Evolutionary conservation across 805 yeast genomes (phyloP).

Genomic region (Spathaspora passalidarum): DNA sequence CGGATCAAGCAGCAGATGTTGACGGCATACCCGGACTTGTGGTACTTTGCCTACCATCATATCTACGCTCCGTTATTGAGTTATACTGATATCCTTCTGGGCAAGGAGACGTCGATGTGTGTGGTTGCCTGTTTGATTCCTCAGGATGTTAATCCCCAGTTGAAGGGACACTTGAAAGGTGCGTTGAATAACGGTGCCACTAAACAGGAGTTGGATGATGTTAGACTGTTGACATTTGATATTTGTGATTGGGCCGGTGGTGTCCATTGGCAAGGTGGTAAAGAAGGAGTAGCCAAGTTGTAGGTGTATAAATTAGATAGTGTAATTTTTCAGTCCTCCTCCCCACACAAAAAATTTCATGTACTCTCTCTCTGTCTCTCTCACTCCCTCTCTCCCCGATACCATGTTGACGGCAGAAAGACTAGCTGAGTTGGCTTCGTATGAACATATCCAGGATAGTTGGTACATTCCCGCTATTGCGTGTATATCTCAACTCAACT

Average conservation of each 20-base stretch:
- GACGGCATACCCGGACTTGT: slow-evolving; percentile 81
- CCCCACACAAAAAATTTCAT: too few species aligned
- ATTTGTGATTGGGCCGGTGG: slow-evolving; percentile 75
- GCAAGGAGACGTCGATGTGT: slow-evolving; percentile 72
- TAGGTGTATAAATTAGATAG: neutral
- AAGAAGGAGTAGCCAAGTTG: slow-evolving; percentile 52
- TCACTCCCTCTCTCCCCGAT: too few species aligned
- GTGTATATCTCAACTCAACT: slow-evolving; percentile 71
- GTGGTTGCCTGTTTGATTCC: slow-evolving; percentile 81
- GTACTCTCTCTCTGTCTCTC: too few species aligned
- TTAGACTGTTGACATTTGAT: slow-evolving; percentile 59
- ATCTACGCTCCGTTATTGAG: slow-evolving; percentile 80
- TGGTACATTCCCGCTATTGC: slow-evolving; percentile 81
- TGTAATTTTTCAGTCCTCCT: too few species aligned
- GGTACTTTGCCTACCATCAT: slow-evolving; percentile 66
- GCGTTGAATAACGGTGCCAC: slow-evolving; percentile 79
- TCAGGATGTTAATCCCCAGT: slow-evolving; percentile 89
- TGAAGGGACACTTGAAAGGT: slow-evolving; percentile 87
- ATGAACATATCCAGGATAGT: slow-evolving; percentile 44
- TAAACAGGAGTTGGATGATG: slow-evolving; percentile 55
- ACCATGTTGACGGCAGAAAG: slow-evolving; percentile 45
- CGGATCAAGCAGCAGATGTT: slow-evolving; percentile 67
- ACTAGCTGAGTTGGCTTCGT: slow-evolving; percentile 45
- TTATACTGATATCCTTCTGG: slow-evolving; percentile 55
- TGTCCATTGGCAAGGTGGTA: slow-evolving; percentile 46